These are phyloP conservation scores for Begonia loranthoides DNA, from an alignment of 306 rosid genomes.

Conservation along the genomic window DNA sequence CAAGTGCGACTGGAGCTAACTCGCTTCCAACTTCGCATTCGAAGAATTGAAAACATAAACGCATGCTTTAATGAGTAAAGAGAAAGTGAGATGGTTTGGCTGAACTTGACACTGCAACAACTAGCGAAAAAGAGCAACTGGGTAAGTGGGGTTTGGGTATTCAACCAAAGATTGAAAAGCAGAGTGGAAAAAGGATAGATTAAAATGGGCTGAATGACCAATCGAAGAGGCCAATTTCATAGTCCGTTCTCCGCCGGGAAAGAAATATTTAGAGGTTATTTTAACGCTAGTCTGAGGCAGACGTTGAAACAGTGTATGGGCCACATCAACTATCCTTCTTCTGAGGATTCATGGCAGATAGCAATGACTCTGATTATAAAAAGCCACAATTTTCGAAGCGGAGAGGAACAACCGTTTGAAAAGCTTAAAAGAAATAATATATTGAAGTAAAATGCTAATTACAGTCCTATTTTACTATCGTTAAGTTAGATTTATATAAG, in stretches of 20 bases:
- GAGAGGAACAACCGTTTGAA: no score
- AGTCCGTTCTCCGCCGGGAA: conserved; percentile 13
- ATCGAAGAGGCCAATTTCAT: conserved; percentile 26
- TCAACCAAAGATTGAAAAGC: conserved; percentile 18
- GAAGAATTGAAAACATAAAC: conserved; percentile 17
- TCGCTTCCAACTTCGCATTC: conserved; percentile 17
- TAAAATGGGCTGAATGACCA: conserved; percentile 16
- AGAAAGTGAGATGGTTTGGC: conserved; percentile 38
- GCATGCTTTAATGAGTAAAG: conserved; percentile 46
- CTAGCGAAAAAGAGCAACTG: conserved; percentile 32
- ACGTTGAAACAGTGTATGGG: no score
- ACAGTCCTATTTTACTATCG: no score
- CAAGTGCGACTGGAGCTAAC: conserved; percentile 42
- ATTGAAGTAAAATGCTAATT: no score
- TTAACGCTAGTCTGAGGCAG: no score
- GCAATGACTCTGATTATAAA: no score
- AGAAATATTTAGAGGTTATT: neutral
- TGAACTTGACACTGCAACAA: conserved; percentile 17
- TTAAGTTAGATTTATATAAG: no score
- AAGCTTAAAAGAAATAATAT: no score
- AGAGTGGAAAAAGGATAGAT: conserved; percentile 32
- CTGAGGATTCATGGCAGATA: no score
- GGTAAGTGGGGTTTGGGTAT: conserved; percentile 8
- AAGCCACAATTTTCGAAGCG: no score
- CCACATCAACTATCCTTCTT: no score